Base-by-base conservation (phyloP, 202 grass and related monocot species). In the Schoenoplectus tabernaemontani region DNA sequence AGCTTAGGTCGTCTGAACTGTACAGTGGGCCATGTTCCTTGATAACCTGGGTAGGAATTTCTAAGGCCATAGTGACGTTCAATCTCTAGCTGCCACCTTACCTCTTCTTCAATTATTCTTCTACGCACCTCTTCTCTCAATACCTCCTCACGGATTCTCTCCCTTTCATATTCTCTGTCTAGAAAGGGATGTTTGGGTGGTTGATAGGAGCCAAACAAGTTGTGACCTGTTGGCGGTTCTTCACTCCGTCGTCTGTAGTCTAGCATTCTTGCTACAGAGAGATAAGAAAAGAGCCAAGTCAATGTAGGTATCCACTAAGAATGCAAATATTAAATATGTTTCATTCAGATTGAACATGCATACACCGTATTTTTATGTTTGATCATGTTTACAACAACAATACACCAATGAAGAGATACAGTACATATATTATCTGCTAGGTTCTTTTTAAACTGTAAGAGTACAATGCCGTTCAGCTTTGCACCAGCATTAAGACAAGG, bases 61-160 rank as follows among this genome's bases (percentile, higher is more conserved):
- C 37, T 68, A 80, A 71, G 34, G 68, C 57, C 47, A 74, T 73
- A 37, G 17, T 78, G 42, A 24, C 26, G 43, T 20, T 77, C 50
- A 59, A 61, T 41, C 37, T 59, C 46, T 17, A 88, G 33, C 66
- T 88, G 67, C 80, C 69, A 62, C 42, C 64, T 76, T 58, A 85
- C 81, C 60, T 85, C 83, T 82, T 76, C 80, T 78, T 81, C 68
- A 57, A 83, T 62, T 38, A 89, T 77, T 23, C 61, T 80, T 78
- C 80, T 84, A 56, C 38, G 73, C 77, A 81, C 36, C 77, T 76
- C 82, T 82, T 80, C 76, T 59, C 83, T 57, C 50, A 85, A 4
- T 59, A 85, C 22, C 34, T 69, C 91, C 62, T 82, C 76, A 1
- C 64, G 80, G 30, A 94, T 82, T 48, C 77, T 60, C 54, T 87